Base-by-base conservation (phyloP, 306 rosid species). In the Begonia loranthoides region DNA sequence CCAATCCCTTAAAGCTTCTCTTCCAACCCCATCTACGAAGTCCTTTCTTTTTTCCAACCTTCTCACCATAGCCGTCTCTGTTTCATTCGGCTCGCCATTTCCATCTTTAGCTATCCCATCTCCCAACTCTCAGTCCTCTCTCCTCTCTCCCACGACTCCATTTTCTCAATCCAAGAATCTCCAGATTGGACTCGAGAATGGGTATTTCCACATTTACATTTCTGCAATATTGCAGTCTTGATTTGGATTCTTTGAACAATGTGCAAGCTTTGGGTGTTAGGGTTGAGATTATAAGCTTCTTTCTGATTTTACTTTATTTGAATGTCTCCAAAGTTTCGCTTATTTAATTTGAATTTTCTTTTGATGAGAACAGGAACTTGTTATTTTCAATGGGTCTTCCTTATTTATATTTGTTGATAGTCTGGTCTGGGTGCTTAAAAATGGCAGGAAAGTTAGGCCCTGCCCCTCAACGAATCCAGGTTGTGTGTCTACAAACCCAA, bases 381-480 rank as follows among this genome's bases (percentile, higher is more conserved):
- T 28, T 28, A 28, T 28, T 7, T 28, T 28, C 36, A 7, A 1
- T 28, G 36, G 36, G 36, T 7, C 7, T 28, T 28, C 36, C 36
- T 28, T 19, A 7, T 2, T 4, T 28, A 4, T 28, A 7, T 28
- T 28, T 28, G 36, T 28, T 28, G 36, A 28, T 28, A 28, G 36
- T 3, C 36, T 28, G 36, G 36, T 28, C 36, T 28, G 36, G 36
- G 36, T 28, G 36, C 36, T 28, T 28, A 28, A 28, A 28, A 28
- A 4, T 28, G 61, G 80, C 83, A 90, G 95, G 55, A 90, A 82
- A 71, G 76, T 90, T 49, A 72, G 89, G 60, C 83, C 95, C 58
- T 90, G 97, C 66, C 97, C 97, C 11, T 79, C 95, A 10, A 62
- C 53, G 33, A 90, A 90, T 86, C 94, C 99, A 0, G 83, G 79